These are phyloP conservation scores for Candida sanyiensis DNA, from an alignment of 805 yeast species.

Conservation along the genomic window DNA sequence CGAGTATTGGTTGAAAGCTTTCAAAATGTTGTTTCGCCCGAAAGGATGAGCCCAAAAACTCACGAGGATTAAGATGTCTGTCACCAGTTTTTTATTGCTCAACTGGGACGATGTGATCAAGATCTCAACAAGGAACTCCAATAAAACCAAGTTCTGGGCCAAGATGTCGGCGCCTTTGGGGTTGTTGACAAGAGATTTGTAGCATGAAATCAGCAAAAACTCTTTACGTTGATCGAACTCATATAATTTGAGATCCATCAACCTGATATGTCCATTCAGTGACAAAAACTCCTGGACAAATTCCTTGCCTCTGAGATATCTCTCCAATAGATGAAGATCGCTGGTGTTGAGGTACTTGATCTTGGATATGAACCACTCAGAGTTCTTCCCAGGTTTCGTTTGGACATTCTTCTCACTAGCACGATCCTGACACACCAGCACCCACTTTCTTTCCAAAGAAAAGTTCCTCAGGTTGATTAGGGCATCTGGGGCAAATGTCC, in stretches of 20 bases:
- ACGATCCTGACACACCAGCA: conserved; percentile 25
- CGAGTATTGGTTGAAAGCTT: conserved; percentile 19
- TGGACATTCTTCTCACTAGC: conserved; percentile 1
- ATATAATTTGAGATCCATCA: conserved; percentile 40
- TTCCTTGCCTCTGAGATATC: conserved; percentile 21
- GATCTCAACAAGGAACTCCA: conserved; percentile 38
- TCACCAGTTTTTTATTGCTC: conserved; percentile 46
- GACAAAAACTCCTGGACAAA: conserved; percentile 36
- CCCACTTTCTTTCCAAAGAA: conserved; percentile 23
- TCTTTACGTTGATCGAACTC: conserved; percentile 47
- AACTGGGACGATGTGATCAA: conserved; percentile 43
- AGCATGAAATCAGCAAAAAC: conserved; percentile 43
- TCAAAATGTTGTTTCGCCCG: conserved; percentile 28
- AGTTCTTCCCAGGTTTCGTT: neutral
- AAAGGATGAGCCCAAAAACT: conserved; percentile 25
- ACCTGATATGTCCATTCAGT: conserved; percentile 45
- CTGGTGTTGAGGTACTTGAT: conserved; percentile 13
- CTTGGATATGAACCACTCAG: conserved; percentile 20
- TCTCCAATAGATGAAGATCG: conserved; percentile 24
- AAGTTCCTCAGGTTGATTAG: conserved; percentile 14
- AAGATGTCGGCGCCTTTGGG: conserved; percentile 23
- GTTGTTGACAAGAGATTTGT: conserved; percentile 42
- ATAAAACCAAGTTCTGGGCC: conserved; percentile 20
- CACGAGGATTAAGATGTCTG: conserved; percentile 41
- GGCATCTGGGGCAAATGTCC: conserved; percentile 23